These are phyloP conservation scores for Pythium oligandrum DNA, from an alignment of 352 stramenopile genomes.

Conservation along the genomic window DNA sequence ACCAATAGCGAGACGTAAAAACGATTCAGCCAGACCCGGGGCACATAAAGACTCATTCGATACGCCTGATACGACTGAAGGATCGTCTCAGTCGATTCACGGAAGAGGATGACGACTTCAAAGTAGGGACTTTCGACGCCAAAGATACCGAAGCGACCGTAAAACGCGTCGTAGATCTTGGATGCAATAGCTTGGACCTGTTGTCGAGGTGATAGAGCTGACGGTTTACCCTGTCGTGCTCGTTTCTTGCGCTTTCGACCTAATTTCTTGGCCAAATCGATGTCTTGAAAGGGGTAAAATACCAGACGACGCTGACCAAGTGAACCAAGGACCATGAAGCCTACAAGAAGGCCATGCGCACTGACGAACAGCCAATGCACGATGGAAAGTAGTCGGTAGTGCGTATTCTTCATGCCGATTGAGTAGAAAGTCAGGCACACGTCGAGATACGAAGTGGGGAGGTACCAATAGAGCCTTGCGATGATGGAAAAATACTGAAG, in stretches of 20 bases:
- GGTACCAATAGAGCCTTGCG: background rate
- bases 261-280: too few species aligned
- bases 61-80: conserved; percentile 21
- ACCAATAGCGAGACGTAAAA: conserved; percentile 10
- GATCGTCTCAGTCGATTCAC: conserved; percentile 8
- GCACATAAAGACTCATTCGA: conserved; percentile 12
- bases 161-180: too few species aligned
- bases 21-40: conserved; percentile 10
- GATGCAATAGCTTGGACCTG: too few species aligned
- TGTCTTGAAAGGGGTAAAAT: background rate
- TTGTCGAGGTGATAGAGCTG: too few species aligned
- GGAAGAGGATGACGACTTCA: conserved; percentile 11
- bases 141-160: conserved; percentile 9
- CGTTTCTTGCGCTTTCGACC: too few species aligned
- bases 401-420: too few species aligned
- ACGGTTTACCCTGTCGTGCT: too few species aligned
- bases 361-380: too few species aligned
- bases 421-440: too few species aligned
- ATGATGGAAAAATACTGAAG: background rate
- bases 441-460: background rate
- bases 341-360: background rate
- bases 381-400: too few species aligned
- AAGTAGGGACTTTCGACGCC: conserved; percentile 20
- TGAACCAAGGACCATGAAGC: conserved; percentile 3
- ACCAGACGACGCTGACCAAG: background rate